These are phyloP conservation scores for Nothopassalora personata DNA, from an alignment of 2,329 filamentous ascomycete genomes.

Conservation along the genomic window DNA sequence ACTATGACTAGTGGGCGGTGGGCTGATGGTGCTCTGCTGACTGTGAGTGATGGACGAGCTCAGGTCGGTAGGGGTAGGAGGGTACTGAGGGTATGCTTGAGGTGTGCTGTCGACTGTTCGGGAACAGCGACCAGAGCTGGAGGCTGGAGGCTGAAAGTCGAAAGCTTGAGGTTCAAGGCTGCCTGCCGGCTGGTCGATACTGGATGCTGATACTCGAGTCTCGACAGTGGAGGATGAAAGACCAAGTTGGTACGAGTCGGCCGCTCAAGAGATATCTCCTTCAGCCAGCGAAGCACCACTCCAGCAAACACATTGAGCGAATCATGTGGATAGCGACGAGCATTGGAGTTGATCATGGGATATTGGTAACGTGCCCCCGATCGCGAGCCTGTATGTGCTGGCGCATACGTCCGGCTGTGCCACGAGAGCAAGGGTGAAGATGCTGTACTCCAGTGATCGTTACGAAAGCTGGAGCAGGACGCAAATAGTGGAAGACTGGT, in stretches of 20 bases:
- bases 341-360: background rate
- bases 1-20: background rate
- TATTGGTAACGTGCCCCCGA: background rate
- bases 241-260: background rate
- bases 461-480: background rate
- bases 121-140: background rate
- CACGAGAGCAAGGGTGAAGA: background rate
- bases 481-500: background rate
- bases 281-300: background rate
- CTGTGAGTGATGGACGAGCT: constrained; percentile 1
- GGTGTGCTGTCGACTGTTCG: background rate
- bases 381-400: background rate
- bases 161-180: background rate
- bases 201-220: background rate
- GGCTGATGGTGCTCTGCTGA: background rate
- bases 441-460: background rate
- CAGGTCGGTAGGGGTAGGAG: background rate
- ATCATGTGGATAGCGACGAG: constrained; percentile 1
- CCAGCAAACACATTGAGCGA: constrained; percentile 9
- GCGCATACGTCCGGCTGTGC: background rate
- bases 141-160: background rate
- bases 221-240: background rate
- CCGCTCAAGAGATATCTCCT: background rate
- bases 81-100: constrained; percentile 1
- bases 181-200: background rate